Base-by-base conservation (phyloP, 2,329 filamentous ascomycete species). In the Coccinonectria pachysandricola region DNA sequence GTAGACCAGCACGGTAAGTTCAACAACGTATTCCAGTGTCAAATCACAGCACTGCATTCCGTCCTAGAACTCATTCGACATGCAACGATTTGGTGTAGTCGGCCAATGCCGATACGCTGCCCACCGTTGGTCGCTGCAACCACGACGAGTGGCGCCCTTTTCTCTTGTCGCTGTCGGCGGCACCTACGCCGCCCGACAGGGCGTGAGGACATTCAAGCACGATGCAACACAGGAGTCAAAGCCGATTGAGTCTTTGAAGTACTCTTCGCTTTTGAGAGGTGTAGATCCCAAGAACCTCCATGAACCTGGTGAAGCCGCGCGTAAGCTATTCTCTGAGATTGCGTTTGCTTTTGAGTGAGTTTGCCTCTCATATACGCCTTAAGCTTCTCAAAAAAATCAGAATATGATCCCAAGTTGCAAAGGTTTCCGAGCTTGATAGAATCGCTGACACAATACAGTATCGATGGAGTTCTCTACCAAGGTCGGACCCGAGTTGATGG, bases 401-500 rank as follows among this genome's bases (percentile, higher is more conserved):
- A n/a, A 11, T 3, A 13, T 12, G 6, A 12, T 15, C 8, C 12
- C 11, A 11, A 12, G 20, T 13, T 8, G 17, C 28, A 6, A 3
- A 8, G 7, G 11, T 21, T 15, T 25, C 7, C 7, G 9, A 11
- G 12, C 15, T 26, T 14, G 13, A 8, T 7, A 19, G 5, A 9
- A 5, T 22, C 15, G 11, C 32, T 45, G 15, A 49, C 21, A 21
- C 2, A 2, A 17, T 6, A 8, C 26, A 69, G 65, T 42, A 93
- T 98, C 50, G 91, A 98, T 54, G 91, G 91, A 30, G 91, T 98
- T n/a, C 72, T 98, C 12, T 68, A 96, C 16, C 84, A 87, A 47
- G 80, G 81, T 34, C 74, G 80, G 4, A 72, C 77, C 36, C 76
- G 83, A 3, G 76, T 96, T 23, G 79, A 84, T 2, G 79, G 82